Conservation (phyloP, 345 rosid species). For the Acer negundo region DNA sequence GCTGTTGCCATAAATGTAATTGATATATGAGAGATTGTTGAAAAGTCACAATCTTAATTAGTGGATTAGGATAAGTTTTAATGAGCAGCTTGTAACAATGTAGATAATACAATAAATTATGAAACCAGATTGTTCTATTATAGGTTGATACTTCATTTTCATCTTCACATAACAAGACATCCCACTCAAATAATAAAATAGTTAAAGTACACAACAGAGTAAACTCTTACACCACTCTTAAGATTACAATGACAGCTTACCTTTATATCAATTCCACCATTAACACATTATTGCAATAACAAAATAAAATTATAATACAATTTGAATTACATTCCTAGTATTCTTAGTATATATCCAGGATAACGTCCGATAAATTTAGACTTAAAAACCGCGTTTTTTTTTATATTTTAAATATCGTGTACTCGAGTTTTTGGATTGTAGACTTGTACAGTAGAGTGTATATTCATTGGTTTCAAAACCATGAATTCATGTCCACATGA, state of each 20-base stretch:
- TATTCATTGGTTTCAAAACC: no score
- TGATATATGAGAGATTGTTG: slow-evolving; percentile 3
- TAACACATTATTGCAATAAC: neutral
- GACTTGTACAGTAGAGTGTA: no score
- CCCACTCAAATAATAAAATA: neutral
- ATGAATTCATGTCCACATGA: neutral
- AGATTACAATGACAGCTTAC: neutral
- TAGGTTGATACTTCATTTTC: slow-evolving; percentile 18
- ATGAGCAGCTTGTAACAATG: neutral
- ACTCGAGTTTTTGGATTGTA: no score
- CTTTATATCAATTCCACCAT: neutral
- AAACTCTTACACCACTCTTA: neutral
- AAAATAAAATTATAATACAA: neutral
- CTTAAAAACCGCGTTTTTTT: no score
- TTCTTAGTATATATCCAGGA: no score
- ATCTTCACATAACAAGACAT: neutral
- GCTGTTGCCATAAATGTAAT: neutral
- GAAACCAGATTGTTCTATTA: neutral
- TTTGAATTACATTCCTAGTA: no score
- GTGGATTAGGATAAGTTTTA: slow-evolving; percentile 11
- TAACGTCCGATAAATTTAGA: no score
- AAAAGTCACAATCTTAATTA: slow-evolving; percentile 16
- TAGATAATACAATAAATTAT: neutral
- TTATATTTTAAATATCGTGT: no score
- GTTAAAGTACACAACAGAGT: neutral